Evolutionary conservation across 2,329 filamentous ascomycete species (phyloP).

Genomic region (Diaporthe citrichinensis): DNA sequence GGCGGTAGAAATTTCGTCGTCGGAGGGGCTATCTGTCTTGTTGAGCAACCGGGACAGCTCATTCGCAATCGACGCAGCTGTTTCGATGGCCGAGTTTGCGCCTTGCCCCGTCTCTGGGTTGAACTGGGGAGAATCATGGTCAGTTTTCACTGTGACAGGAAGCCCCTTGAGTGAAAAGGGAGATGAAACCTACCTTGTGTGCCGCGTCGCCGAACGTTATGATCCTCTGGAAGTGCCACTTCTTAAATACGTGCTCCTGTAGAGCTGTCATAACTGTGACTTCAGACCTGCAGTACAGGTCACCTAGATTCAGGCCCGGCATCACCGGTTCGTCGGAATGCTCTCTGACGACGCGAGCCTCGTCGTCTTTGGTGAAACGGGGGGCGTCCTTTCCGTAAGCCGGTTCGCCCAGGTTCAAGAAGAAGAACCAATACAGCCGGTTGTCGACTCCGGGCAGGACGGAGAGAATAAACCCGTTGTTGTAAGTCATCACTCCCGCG

Average conservation of each 20-base stretch:
- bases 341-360: neutral
- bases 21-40: no score
- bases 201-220: neutral
- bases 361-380: neutral
- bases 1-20: no score
- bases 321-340: neutral
- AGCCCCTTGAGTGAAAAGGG: rapidly evolving
- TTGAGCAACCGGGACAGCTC: neutral
- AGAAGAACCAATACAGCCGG: neutral
- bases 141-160: rapidly evolving
- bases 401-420: neutral
- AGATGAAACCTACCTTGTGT: neutral
- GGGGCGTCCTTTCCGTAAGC: neutral
- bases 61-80: neutral
- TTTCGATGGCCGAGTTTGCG: neutral
- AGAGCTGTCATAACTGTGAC: neutral
- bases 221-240: neutral
- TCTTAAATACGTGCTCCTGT: neutral
- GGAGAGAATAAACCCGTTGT: neutral
- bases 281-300: neutral
- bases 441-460: neutral
- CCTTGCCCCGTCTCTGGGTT: neutral
- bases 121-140: neutral
- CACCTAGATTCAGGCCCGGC: neutral
- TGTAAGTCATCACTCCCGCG: neutral